phyloP scores from a whole-genome alignment of 23 red algal genomes.

The Gracilaria gracilis region DNA sequence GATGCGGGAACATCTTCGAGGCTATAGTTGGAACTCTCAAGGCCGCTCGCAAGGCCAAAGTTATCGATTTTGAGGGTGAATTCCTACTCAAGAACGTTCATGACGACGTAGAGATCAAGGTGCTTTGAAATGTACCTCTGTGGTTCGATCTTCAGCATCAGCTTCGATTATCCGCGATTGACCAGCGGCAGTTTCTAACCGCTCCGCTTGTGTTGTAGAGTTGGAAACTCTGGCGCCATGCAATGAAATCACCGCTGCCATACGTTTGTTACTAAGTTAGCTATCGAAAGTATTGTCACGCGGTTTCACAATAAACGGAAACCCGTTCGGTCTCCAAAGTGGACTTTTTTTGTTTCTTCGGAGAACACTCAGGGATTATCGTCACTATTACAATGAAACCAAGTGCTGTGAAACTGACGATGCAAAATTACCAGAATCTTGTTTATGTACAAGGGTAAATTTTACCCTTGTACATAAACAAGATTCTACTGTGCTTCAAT shows the following conservation, averaged over 20 bases:
- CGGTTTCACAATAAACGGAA: background rate
- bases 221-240: background rate
- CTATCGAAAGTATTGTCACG: background rate
- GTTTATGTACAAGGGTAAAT: no score
- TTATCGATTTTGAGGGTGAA: constrained; percentile 84
- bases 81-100: constrained; percentile 79
- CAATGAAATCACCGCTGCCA: background rate
- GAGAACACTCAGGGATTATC: no score
- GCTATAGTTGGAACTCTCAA: constrained; percentile 73
- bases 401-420: no score
- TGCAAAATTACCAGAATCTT: no score
- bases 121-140: constrained; percentile 15
- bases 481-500: no score
- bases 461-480: no score
- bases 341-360: no score
- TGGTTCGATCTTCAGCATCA: background rate
- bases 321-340: no score
- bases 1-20: constrained; percentile 80
- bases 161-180: background rate
- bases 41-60: constrained; percentile 61
- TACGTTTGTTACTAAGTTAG: background rate
- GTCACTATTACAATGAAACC: no score
- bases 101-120: constrained; percentile 64
- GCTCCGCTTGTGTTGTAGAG: background rate
- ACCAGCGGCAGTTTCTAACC: background rate